These are phyloP conservation scores for Haberlea rhodopensis DNA, from an alignment of 257 asterid genomes.

Conservation along the genomic window DNA sequence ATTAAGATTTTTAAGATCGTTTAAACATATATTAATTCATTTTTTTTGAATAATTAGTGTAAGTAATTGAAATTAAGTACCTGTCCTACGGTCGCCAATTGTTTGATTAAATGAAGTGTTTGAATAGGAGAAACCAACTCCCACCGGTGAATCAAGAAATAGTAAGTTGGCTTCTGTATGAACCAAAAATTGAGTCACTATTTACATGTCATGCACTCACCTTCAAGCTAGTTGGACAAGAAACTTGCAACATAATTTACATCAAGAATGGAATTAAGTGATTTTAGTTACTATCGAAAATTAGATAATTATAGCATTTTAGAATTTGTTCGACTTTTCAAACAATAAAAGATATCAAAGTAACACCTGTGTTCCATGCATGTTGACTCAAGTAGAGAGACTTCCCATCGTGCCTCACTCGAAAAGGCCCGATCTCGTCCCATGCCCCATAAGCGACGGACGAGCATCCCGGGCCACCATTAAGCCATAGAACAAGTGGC, in stretches of 20 bases:
- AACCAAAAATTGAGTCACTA: conserved; percentile 14
- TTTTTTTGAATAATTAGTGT: no score
- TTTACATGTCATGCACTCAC: no score
- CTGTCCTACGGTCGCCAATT: conserved; percentile 54
- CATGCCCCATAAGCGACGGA: conserved; percentile 63
- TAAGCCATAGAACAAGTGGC: conserved; percentile 69
- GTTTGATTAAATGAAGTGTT: conserved; percentile 38
- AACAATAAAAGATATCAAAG: not conserved
- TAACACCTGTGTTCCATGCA: conserved; percentile 61
- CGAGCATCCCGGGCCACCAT: conserved; percentile 70
- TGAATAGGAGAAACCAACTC: conserved; percentile 71
- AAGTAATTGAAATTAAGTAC: no score
- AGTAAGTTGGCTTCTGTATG: conserved; percentile 59
- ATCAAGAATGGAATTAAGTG: no score
- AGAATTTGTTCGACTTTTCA: not conserved
- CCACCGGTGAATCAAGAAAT: conserved; percentile 69
- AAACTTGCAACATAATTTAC: no score
- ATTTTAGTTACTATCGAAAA: no score
- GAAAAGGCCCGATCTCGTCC: conserved; percentile 67
- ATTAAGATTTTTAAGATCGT: no score
- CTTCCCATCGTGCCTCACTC: conserved; percentile 44
- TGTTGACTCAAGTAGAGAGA: conserved; percentile 40
- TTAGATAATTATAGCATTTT: no score
- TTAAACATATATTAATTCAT: no score
- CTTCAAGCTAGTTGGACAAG: no score